Evolutionary conservation across 2,329 filamentous ascomycete species (phyloP).

Genomic region (Colletotrichum liriopes): DNA sequence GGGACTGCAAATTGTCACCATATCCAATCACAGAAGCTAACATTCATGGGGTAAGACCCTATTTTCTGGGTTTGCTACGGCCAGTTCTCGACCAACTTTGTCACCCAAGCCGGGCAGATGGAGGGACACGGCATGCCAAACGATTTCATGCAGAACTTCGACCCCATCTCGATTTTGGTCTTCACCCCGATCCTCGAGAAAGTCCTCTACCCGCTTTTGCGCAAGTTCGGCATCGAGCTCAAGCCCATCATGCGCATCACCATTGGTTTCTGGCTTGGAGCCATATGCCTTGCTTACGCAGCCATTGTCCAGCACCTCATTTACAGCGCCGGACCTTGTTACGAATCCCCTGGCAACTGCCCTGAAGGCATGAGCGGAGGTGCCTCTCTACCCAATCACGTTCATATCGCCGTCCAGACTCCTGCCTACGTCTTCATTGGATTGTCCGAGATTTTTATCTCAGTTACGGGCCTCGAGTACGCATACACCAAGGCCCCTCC

Average conservation of each 20-base stretch:
- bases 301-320: constrained; percentile 74
- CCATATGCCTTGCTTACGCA: constrained; percentile 71
- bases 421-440: constrained; percentile 73
- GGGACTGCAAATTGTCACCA: no score
- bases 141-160: constrained; percentile 79
- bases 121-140: constrained; percentile 77
- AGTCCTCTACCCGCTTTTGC: constrained; percentile 70
- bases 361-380: constrained; percentile 48
- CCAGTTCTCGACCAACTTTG: constrained; percentile 78
- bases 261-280: constrained; percentile 71
- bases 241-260: constrained; percentile 77
- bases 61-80: constrained; percentile 79
- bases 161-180: constrained; percentile 78
- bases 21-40: background rate
- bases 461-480: constrained; percentile 80
- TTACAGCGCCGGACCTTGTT: constrained; percentile 69
- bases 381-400: constrained; percentile 56
- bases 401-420: constrained; percentile 69
- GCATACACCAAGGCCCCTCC: constrained; percentile 81
- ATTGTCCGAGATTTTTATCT: constrained; percentile 74
- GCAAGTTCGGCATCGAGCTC: constrained; percentile 71
- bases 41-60: constrained; percentile 56
- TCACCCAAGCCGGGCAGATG: constrained; percentile 73
- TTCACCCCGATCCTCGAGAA: constrained; percentile 68
- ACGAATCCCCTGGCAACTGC: constrained; percentile 59